These are phyloP conservation scores for Phytopythium aichiense DNA, from an alignment of 352 stramenopile genomes.

Conservation along the genomic window DNA sequence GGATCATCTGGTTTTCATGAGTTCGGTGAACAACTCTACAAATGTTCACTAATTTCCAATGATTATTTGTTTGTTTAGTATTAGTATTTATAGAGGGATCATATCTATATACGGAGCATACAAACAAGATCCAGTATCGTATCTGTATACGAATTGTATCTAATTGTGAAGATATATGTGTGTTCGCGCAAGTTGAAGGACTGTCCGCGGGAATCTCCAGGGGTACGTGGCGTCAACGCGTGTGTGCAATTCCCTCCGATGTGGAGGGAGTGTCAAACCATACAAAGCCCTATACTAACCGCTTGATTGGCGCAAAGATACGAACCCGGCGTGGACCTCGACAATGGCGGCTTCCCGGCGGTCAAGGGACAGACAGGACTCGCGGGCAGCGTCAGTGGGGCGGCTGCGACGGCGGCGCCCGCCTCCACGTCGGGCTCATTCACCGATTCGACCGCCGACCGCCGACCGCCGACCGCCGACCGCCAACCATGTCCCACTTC, in stretches of 20 bases:
- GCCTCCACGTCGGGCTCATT: not conserved
- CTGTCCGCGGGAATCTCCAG: not conserved
- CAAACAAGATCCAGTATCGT: not conserved
- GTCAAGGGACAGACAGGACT: too few species aligned
- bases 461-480: not conserved
- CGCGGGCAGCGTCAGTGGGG: too few species aligned
- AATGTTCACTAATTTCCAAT: not conserved
- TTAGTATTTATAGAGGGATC: not conserved
- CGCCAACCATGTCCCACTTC: not conserved
- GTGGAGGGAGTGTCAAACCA: not conserved
- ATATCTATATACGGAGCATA: not conserved
- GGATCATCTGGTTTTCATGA: not conserved
- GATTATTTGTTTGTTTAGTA: too few species aligned
- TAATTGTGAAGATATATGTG: not conserved
- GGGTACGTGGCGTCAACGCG: not conserved
- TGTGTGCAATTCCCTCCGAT: not conserved
- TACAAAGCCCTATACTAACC: not conserved
- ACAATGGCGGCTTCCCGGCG: too few species aligned
- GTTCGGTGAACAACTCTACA: not conserved
- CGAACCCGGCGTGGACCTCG: not conserved
- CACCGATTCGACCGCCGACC: not conserved
- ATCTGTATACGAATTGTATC: not conserved
- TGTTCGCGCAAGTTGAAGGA: slow-evolving; percentile 3
- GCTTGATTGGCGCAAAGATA: not conserved
- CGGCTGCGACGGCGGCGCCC: too few species aligned